Evolutionary conservation across 1,139 yeast species (phyloP).

Genomic region (Entelexis paramagnoliae): DNA sequence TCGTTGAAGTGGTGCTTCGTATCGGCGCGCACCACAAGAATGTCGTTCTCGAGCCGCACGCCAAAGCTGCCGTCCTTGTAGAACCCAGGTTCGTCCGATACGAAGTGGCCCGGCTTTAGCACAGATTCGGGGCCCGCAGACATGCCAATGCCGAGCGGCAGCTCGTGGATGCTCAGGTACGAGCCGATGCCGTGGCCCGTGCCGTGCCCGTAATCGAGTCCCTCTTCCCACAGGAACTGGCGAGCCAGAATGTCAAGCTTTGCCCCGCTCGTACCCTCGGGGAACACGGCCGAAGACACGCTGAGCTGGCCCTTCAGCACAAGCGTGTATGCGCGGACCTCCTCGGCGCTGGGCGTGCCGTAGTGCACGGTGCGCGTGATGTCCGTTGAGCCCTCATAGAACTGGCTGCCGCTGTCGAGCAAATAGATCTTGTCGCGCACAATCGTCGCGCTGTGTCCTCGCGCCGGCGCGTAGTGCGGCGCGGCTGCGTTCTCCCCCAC

Average conservation of each 20-base stretch:
- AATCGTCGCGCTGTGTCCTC: conserved; percentile 45
- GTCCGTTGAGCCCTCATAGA: conserved; percentile 91
- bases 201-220: conserved; percentile 90
- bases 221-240: conserved; percentile 76
- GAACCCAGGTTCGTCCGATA: conserved; percentile 92
- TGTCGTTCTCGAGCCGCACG: conserved; percentile 75
- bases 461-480: conserved; percentile 79
- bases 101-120: conserved; percentile 61
- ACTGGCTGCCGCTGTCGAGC: conserved; percentile 91
- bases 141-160: conserved; percentile 81
- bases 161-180: conserved; percentile 87
- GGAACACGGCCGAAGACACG: conserved; percentile 64
- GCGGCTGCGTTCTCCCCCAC: conserved; percentile 89
- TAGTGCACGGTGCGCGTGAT: conserved; percentile 88
- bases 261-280: conserved; percentile 77
- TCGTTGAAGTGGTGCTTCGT: conserved; percentile 36
- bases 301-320: conserved; percentile 90
- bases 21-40: conserved; percentile 46
- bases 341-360: conserved; percentile 54
- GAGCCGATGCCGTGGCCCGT: conserved; percentile 97
- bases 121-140: conserved; percentile 32
- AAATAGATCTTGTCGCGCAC: conserved; percentile 71
- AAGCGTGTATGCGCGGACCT: conserved; percentile 66
- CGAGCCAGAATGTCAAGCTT: conserved; percentile 82
- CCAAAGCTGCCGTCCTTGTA: conserved; percentile 90